Evolutionary conservation across 805 yeast genomes (phyloP), one percentile per base, ranked within the genome.

Genomic region (Candida sithepensis): DNA sequence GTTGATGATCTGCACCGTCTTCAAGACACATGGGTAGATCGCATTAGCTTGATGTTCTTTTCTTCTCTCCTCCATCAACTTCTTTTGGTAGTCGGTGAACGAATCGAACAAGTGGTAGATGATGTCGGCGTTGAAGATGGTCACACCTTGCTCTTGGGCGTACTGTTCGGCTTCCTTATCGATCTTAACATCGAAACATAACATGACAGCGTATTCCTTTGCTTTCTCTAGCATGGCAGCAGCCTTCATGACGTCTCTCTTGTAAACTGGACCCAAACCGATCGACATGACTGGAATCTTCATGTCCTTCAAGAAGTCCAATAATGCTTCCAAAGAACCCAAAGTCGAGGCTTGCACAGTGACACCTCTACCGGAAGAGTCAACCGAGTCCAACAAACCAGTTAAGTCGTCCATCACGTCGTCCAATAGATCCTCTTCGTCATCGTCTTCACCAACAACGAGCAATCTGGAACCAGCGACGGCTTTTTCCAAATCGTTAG

Each of bases 231-330:
- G 77, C 99, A 94, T 94, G 1, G 99, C 84, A 22, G 91, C 79
- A 10, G 97, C 97, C 66, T 90, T 88, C 96, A 94, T 94, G 42
- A 94, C 96, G 74, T 94, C 99, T 73, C 97, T 85, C 74, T 92
- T 94, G 76, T 73, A 94, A 36, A 94, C 99, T 46, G 99, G 99
- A 62, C 99, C 99, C 66, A 94, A 78, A 46, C 97, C 96, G 64
- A 94, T 91, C 32, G 97, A 87, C 97, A 92, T 90, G 33, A 94
- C 99, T 19, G 99, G 99, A 69, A 94, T 94, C 78, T 94, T 94
- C 97, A 91, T 88, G 62, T 88, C 96, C 72, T 92, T 92, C 68
- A 94, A 79, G 88, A 94, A 94, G 70, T 92, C 98, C 54, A 94
- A 78, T 57, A 94, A 74, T 3, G 99, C 99, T 74, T 94, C 99